Percentiles rank a stretch among this genome's conserved stretches.
Conservation (phyloP, 768 basidiomycete species). For the Heimioporus sp. region DNA sequence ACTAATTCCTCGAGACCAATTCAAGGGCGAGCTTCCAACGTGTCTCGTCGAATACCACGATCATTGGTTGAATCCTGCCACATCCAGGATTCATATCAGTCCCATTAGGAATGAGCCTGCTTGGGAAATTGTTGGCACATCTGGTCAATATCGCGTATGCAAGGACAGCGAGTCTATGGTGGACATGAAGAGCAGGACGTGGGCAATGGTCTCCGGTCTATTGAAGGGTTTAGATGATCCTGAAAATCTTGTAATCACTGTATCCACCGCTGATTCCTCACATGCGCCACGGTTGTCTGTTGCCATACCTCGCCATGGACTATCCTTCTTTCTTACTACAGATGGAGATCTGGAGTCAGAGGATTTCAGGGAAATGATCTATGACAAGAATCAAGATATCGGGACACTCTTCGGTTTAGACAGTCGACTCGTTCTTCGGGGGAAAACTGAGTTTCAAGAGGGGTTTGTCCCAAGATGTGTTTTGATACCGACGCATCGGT, state of each 20-base stretch:
- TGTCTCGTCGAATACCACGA: slow-evolving; percentile 10
- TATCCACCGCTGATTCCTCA: too few species aligned
- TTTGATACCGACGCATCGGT: too few species aligned
- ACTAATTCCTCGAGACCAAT: slow-evolving; percentile 12
- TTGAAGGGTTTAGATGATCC: slow-evolving; percentile 4
- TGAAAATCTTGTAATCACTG: slow-evolving; percentile 13
- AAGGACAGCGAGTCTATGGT: slow-evolving; percentile 5
- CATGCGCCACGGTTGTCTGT: neutral
- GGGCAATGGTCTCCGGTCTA: slow-evolving; percentile 13
- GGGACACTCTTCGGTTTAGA: neutral
- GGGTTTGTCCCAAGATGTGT: neutral
- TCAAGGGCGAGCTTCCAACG: slow-evolving; percentile 17
- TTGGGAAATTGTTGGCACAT: slow-evolving; percentile 11
- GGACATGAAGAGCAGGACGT: slow-evolving; percentile 19
- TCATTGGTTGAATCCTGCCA: slow-evolving; percentile 22
- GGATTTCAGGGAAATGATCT: neutral
- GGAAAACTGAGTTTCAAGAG: neutral
- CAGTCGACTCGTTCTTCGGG: neutral
- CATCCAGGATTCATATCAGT: neutral
- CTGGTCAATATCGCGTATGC: neutral
- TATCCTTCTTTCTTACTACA: neutral
- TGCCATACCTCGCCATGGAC: neutral
- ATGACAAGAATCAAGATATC: neutral
- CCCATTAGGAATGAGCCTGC: neutral
- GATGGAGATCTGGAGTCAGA: neutral